Conservation (phyloP, 1,284 basidiomycete genomes). For the Trichosporon ovoides region DNA sequence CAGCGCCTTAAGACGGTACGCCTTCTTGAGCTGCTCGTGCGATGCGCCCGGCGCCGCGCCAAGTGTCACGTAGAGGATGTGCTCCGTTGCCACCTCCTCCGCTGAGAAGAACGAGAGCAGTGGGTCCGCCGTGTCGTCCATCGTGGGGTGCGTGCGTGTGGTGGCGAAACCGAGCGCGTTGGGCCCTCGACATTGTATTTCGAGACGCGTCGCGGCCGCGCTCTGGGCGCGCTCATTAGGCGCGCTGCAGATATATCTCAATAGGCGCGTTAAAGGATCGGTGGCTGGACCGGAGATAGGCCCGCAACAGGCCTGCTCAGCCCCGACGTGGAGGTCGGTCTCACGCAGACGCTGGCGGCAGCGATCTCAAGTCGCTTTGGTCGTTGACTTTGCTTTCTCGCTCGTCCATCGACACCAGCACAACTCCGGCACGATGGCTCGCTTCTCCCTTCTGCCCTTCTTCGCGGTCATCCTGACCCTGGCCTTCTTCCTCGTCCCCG, state of each 20-base stretch:
- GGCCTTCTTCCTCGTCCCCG: conserved; percentile 29
- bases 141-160: conserved; percentile 45
- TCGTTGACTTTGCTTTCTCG: not conserved
- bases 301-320: not conserved
- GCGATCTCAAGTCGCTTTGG: too few species aligned
- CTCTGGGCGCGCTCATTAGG: not conserved
- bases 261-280: not conserved
- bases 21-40: conserved; percentile 66
- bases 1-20: conserved; percentile 79
- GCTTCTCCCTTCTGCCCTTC: conserved; percentile 61
- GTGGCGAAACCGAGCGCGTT: not conserved
- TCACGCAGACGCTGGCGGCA: not conserved
- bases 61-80: conserved; percentile 65
- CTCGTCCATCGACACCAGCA: not conserved
- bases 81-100: conserved; percentile 49
- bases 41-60: conserved; percentile 56
- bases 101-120: conserved; percentile 71
- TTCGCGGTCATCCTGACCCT: conserved; percentile 60
- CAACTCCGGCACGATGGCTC: conserved; percentile 43
- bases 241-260: not conserved
- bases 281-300: not conserved
- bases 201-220: not conserved
- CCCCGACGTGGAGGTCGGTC: conserved; percentile 1
- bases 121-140: conserved; percentile 63
- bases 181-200: not conserved